phyloP scores from a whole-genome alignment of 805 yeast genomes.

The Cyberlindnera mycetangii region DNA sequence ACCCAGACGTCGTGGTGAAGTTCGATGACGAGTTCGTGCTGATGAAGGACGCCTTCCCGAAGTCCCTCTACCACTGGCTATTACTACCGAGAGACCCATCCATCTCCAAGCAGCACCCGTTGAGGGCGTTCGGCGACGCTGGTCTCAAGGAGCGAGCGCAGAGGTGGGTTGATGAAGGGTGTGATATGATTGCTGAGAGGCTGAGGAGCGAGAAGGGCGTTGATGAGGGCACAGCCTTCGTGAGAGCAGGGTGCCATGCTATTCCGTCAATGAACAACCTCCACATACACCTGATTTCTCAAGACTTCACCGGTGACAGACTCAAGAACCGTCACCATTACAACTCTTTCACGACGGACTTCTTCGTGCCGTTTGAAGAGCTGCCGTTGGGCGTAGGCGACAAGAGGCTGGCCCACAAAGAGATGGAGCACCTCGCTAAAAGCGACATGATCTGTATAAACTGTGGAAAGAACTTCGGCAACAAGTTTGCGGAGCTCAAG shows the following conservation, averaged over 20 bases:
- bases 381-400: slow-evolving; percentile 44
- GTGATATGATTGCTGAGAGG: neutral
- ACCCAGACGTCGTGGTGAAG: slow-evolving; percentile 38
- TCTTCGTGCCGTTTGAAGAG: slow-evolving; percentile 55
- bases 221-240: slow-evolving; percentile 25
- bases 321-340: slow-evolving; percentile 66
- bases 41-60: slow-evolving; percentile 61
- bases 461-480: slow-evolving; percentile 39
- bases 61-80: slow-evolving; percentile 57
- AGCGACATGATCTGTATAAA: slow-evolving; percentile 40
- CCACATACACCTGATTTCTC: slow-evolving; percentile 71
- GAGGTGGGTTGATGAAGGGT: slow-evolving; percentile 18
- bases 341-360: slow-evolving; percentile 64
- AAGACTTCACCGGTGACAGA: slow-evolving; percentile 52
- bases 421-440: slow-evolving; percentile 35
- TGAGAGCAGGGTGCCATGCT: slow-evolving; percentile 64
- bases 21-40: slow-evolving; percentile 53
- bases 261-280: slow-evolving; percentile 67
- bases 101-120: slow-evolving; percentile 48
- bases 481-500: slow-evolving; percentile 42
- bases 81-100: slow-evolving; percentile 50
- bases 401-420: slow-evolving; percentile 38
- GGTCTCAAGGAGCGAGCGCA: slow-evolving; percentile 12
- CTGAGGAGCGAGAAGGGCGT: slow-evolving; percentile 19
- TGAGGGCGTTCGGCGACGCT: slow-evolving; percentile 27